Evolutionary conservation across 2,329 filamentous ascomycete genomes (phyloP).

Genomic region (Colletotrichum lini): DNA sequence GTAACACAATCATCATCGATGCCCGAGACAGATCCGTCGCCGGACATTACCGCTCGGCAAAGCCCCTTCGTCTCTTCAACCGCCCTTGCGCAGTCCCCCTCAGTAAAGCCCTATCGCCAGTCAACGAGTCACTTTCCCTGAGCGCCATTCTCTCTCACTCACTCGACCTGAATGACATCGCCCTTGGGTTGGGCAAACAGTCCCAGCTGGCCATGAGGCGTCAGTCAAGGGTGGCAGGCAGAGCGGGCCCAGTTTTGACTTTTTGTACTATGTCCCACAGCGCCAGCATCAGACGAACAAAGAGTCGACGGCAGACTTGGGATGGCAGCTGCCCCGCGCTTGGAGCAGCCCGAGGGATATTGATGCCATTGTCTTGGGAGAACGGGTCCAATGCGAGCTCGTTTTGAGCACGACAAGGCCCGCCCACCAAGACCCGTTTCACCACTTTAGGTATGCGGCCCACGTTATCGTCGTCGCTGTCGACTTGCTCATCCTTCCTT

Average conservation of each 20-base stretch:
- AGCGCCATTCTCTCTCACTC: background rate
- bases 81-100: background rate
- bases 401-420: slow-evolving; percentile 18
- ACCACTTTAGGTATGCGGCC: slow-evolving; percentile 33
- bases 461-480: slow-evolving; percentile 19
- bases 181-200: background rate
- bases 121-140: slow-evolving; percentile 34
- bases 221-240: background rate
- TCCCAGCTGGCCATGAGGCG: slow-evolving; percentile 20
- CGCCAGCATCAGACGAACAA: slow-evolving; percentile 37
- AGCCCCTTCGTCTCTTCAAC: background rate
- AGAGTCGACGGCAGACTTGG: slow-evolving; percentile 25
- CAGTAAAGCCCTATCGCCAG: slow-evolving; percentile 14
- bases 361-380: slow-evolving; percentile 25
- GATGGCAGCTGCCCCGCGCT: slow-evolving; percentile 34
- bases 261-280: slow-evolving; percentile 13
- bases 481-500: background rate
- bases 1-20: background rate
- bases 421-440: slow-evolving; percentile 28
- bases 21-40: slow-evolving; percentile 11
- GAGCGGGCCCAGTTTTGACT: slow-evolving; percentile 1
- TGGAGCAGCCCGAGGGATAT: slow-evolving; percentile 17
- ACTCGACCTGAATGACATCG: slow-evolving; percentile 8
- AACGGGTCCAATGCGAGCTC: slow-evolving; percentile 22
- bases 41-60: slow-evolving; percentile 20